A percentile compares a stretch with the other conserved stretches of the same genome.
These are phyloP conservation scores for Caryopteris hybrid DNA, from an alignment of 305 asterid species.

Conservation along the genomic window DNA sequence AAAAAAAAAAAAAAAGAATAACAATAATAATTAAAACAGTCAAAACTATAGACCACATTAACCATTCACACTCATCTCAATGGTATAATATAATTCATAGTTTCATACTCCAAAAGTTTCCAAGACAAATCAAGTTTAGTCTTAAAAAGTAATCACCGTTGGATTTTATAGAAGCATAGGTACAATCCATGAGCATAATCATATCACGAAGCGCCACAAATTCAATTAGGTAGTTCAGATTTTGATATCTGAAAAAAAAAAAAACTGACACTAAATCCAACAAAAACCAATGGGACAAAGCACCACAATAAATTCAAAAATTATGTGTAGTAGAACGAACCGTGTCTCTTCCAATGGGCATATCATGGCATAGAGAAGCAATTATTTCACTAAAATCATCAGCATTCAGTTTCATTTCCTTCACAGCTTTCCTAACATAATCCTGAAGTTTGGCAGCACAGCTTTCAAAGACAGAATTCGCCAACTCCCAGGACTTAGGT, in stretches of 20 bases:
- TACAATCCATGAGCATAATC: no score
- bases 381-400: slow-evolving; percentile 32
- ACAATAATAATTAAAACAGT: no score
- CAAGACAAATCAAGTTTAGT: no score
- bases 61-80: not conserved
- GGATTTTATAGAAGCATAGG: no score
- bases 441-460: slow-evolving; percentile 40
- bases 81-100: no score
- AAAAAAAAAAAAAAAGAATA: no score
- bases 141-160: no score
- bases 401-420: slow-evolving; percentile 28
- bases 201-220: no score
- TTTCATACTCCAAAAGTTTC: no score
- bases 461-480: slow-evolving; percentile 30
- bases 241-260: not conserved
- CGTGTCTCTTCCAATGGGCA: slow-evolving; percentile 23
- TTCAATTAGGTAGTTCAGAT: not conserved
- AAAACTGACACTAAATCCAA: not conserved
- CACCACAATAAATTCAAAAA: not conserved
- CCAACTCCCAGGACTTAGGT: slow-evolving; percentile 42
- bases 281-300: not conserved
- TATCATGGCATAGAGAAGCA: slow-evolving; percentile 36
- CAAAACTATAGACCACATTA: no score
- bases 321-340: slow-evolving; percentile 25
- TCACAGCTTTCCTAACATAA: slow-evolving; percentile 35